Evolutionary conservation across 1,284 basidiomycete genomes (phyloP).

Genomic region (Fomitopsis pinicola): DNA sequence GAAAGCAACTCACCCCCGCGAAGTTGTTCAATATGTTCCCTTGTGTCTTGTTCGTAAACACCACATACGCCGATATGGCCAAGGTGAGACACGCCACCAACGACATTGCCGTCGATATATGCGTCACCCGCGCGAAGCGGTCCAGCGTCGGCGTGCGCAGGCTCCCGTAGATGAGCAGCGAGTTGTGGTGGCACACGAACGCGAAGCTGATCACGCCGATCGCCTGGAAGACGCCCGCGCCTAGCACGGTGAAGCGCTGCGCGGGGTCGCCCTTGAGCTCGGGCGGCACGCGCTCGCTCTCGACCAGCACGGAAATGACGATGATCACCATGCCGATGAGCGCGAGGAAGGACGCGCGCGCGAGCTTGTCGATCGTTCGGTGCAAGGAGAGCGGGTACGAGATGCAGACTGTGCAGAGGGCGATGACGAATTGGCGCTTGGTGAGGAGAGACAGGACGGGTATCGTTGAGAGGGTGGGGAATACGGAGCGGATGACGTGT

Average conservation of each 20-base stretch:
- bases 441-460: constrained; percentile 75
- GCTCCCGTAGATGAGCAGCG: constrained; percentile 92
- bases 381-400: constrained; percentile 96
- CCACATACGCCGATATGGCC: constrained; percentile 86
- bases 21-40: constrained; percentile 97
- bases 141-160: constrained; percentile 91
- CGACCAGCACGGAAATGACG: constrained; percentile 81
- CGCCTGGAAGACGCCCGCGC: constrained; percentile 81
- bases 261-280: constrained; percentile 76
- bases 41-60: constrained; percentile 93
- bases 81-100: constrained; percentile 81
- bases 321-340: constrained; percentile 94
- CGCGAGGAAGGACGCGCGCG: constrained; percentile 87
- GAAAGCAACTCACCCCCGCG: constrained; percentile 45
- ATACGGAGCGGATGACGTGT: constrained; percentile 84
- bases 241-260: constrained; percentile 68
- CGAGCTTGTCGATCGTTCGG: constrained; percentile 96
- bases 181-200: constrained; percentile 93
- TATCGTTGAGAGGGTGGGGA: constrained; percentile 70
- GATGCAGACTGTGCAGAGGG: constrained; percentile 79
- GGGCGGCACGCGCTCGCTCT: constrained; percentile 78
- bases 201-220: constrained; percentile 96
- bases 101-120: constrained; percentile 83
- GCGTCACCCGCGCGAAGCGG: constrained; percentile 91
- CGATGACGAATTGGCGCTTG: constrained; percentile 87